Percentiles rank a stretch among this genome's conserved stretches.
Conservation (phyloP, 2,329 filamentous ascomycete species). For the Fusarium torulosum region DNA sequence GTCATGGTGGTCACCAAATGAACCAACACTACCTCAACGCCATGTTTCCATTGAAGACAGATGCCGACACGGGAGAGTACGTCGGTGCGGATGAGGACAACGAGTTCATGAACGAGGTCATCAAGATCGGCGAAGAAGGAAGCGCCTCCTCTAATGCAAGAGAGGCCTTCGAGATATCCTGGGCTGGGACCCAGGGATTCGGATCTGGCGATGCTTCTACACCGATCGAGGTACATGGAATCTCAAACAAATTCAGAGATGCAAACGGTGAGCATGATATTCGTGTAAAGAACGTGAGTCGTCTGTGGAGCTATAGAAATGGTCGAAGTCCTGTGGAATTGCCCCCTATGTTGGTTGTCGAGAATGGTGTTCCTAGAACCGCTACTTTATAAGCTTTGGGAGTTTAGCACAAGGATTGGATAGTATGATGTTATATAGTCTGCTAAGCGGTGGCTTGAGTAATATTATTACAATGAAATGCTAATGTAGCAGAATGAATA, state of each 20-base stretch:
- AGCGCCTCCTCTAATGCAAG: slow-evolving; percentile 59
- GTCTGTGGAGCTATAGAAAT: slow-evolving; percentile 73
- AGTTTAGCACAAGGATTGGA: background rate
- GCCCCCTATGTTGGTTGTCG: slow-evolving; percentile 53
- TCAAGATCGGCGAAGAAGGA: slow-evolving; percentile 60
- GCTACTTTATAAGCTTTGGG: slow-evolving; percentile 53
- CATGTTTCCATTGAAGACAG: slow-evolving; percentile 67
- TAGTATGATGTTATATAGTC: background rate
- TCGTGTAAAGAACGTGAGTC: slow-evolving; percentile 70
- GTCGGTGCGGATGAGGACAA: slow-evolving; percentile 62
- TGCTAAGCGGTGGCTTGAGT: background rate
- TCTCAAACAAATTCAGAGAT: slow-evolving; percentile 39
- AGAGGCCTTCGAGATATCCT: slow-evolving; percentile 63
- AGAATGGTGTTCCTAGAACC: slow-evolving; percentile 55
- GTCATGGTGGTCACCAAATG: slow-evolving; percentile 67
- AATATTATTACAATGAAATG: background rate
- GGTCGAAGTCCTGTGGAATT: slow-evolving; percentile 64
- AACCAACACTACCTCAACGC: slow-evolving; percentile 72
- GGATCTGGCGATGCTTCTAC: slow-evolving; percentile 52
- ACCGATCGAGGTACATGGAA: slow-evolving; percentile 57
- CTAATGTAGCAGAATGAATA: background rate
- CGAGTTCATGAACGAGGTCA: slow-evolving; percentile 71
- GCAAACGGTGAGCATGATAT: slow-evolving; percentile 52
- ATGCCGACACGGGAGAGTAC: slow-evolving; percentile 58
- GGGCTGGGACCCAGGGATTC: slow-evolving; percentile 57